Percentiles rank a stretch among this genome's conserved stretches.
These are phyloP conservation scores for Pseudozyma hubeiensis DNA, from an alignment of 1,284 basidiomycete genomes.

Conservation along the genomic window DNA sequence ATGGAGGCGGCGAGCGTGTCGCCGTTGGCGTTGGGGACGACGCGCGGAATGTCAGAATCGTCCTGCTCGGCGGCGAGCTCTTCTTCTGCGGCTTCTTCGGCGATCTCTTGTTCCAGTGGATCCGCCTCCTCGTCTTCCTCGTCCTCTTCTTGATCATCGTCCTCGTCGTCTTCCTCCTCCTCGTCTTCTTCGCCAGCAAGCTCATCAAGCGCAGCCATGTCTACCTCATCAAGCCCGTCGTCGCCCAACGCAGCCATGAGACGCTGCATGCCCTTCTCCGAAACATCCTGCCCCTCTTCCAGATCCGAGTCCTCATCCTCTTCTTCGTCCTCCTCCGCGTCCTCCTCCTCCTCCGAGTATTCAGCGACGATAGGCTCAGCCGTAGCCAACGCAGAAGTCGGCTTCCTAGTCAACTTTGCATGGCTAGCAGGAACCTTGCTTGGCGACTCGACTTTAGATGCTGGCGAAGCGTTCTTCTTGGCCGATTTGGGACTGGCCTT, in stretches of 20 bases:
- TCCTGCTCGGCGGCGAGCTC: conserved; percentile 7
- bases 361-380: conserved; percentile 42
- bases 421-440: conserved; percentile 40
- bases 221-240: conserved; percentile 63
- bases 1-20: conserved; percentile 65
- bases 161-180: conserved; percentile 45
- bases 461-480: conserved; percentile 19
- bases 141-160: conserved; percentile 40
- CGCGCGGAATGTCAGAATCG: conserved; percentile 23
- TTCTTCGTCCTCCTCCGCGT: conserved; percentile 31
- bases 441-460: conserved; percentile 10
- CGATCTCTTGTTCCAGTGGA: conserved; percentile 22
- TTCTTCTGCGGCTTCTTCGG: conserved; percentile 28
- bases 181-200: conserved; percentile 42
- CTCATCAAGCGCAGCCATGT: conserved; percentile 55
- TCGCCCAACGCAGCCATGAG: conserved; percentile 64
- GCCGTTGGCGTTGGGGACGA: conserved; percentile 49
- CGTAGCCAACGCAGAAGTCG: conserved; percentile 42
- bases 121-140: conserved; percentile 38
- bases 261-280: conserved; percentile 60
- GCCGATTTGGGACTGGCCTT: conserved; percentile 21
- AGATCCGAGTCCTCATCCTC: conserved; percentile 50
- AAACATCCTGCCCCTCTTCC: conserved; percentile 64
- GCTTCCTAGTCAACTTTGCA: conserved; percentile 39
- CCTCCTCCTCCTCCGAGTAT: conserved; percentile 39